Conservation (phyloP, 495 filamentous ascomycete genomes). For the Niebla homalea region DNA sequence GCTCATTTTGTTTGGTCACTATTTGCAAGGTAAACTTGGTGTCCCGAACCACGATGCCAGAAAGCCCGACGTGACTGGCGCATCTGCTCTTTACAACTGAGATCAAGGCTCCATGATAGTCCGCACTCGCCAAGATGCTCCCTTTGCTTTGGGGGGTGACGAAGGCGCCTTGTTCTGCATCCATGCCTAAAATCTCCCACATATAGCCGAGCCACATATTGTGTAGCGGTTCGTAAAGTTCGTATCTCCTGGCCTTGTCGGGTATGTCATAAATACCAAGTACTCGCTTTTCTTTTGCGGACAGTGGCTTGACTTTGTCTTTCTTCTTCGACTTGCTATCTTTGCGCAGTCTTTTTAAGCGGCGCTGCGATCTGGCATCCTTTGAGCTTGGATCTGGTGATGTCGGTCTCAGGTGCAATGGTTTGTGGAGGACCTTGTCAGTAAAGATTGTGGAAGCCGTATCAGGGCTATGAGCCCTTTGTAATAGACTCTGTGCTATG, state of each 20-base stretch:
- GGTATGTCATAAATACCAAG: conserved; percentile 64
- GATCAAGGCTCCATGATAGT: conserved; percentile 79
- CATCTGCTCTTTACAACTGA: conserved; percentile 74
- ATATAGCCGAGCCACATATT: conserved; percentile 74
- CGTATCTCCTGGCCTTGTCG: conserved; percentile 52
- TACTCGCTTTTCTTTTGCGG: conserved; percentile 62
- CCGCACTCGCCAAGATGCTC: conserved; percentile 63
- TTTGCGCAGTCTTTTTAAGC: conserved; percentile 41
- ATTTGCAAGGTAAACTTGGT: conserved; percentile 76
- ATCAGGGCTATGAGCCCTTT: conserved; percentile 58
- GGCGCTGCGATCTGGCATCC: conserved; percentile 53
- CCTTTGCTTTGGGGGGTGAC: conserved; percentile 40
- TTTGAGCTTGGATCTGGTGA: conserved; percentile 42
- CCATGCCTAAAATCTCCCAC: conserved; percentile 50
- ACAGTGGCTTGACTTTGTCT: conserved; percentile 62
- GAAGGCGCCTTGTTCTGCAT: conserved; percentile 29
- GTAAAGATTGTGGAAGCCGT: conserved; percentile 56
- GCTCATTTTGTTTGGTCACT: conserved; percentile 47
- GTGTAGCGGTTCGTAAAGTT: conserved; percentile 63
- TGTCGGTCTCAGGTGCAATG: conserved; percentile 64
- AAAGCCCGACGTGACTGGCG: conserved; percentile 65
- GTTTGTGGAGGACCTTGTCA: conserved; percentile 70
- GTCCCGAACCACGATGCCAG: conserved; percentile 81
- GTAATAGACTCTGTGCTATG: conserved; percentile 55
- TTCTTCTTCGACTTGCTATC: conserved; percentile 41